Conservation (phyloP, 2,329 filamentous ascomycete genomes). For the Aspergillus aculeatinus region DNA sequence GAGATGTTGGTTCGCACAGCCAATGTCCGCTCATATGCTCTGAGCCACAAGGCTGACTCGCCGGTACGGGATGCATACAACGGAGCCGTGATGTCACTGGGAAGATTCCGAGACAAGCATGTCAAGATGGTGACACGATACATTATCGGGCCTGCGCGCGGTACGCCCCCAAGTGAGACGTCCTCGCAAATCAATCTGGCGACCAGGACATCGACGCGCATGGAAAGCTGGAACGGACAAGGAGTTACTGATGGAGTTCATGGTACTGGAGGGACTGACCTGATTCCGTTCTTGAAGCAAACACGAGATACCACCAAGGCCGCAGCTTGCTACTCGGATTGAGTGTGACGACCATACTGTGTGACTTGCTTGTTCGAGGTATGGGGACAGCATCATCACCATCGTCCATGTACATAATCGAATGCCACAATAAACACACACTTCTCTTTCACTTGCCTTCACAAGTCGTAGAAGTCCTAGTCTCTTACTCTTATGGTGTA, state of each 20-base stretch:
- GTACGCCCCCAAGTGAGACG: conserved; percentile 14
- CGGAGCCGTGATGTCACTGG: conserved; percentile 46
- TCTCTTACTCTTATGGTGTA: no score
- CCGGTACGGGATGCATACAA: conserved; percentile 48
- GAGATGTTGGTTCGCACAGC: conserved; percentile 46
- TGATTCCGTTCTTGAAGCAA: conserved; percentile 55
- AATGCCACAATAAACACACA: background rate
- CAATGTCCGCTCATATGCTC: conserved; percentile 49
- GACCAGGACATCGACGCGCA: conserved; percentile 43
- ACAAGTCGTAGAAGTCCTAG: no score
- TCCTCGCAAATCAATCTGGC: conserved; percentile 43
- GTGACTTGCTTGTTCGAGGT: background rate
- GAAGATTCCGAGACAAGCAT: conserved; percentile 51
- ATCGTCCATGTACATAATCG: background rate
- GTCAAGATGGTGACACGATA: conserved; percentile 55
- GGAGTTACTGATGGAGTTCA: conserved; percentile 40
- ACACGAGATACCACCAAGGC: conserved; percentile 53
- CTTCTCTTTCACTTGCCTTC: no score
- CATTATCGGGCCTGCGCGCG: conserved; percentile 48
- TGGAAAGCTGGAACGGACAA: conserved; percentile 27
- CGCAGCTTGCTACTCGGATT: conserved; percentile 33
- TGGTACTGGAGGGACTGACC: conserved; percentile 53
- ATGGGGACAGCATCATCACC: background rate
- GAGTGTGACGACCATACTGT: background rate
- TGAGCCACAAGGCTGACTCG: conserved; percentile 32